Conservation (phyloP, 2,329 filamentous ascomycete species). For the Fusarium guadeloupense region DNA sequence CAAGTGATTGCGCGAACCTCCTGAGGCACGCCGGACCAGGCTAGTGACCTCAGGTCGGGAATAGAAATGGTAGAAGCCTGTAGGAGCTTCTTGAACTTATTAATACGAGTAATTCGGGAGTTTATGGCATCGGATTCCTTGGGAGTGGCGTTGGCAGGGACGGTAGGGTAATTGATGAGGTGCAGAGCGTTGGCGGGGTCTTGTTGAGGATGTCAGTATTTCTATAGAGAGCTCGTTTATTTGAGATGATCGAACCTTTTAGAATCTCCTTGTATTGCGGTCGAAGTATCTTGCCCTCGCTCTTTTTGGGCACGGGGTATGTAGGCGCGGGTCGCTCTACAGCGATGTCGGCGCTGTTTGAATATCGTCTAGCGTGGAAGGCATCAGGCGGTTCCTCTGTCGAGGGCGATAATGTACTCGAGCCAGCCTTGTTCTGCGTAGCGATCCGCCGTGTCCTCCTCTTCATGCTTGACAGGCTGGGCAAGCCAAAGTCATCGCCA, state of each 20-base stretch:
- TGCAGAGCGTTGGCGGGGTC: slow-evolving; percentile 93
- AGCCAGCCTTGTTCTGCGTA: slow-evolving; percentile 49
- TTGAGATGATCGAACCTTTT: slow-evolving; percentile 59
- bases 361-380: slow-evolving; percentile 65
- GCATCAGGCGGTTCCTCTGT: slow-evolving; percentile 52
- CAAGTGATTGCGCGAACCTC: slow-evolving; percentile 99
- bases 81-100: slow-evolving; percentile 97
- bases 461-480: slow-evolving; percentile 91
- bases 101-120: slow-evolving; percentile 90
- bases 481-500: slow-evolving; percentile 94
- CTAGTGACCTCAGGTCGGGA: slow-evolving; percentile 81
- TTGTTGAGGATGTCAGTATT: slow-evolving; percentile 41
- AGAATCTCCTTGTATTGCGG: slow-evolving; percentile 98
- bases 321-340: slow-evolving; percentile 84
- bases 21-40: slow-evolving; percentile 93
- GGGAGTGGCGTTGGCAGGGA: slow-evolving; percentile 75
- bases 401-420: slow-evolving; percentile 48
- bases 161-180: slow-evolving; percentile 85
- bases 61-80: slow-evolving; percentile 91
- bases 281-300: slow-evolving; percentile 92
- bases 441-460: slow-evolving; percentile 69
- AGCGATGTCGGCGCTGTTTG: slow-evolving; percentile 92
- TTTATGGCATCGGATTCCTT: slow-evolving; percentile 90
- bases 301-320: slow-evolving; percentile 89
- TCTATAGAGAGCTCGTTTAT: neutral